These are phyloP conservation scores for Rhodotorula kratochvilovae DNA, from an alignment of 768 basidiomycete genomes.

Conservation along the genomic window DNA sequence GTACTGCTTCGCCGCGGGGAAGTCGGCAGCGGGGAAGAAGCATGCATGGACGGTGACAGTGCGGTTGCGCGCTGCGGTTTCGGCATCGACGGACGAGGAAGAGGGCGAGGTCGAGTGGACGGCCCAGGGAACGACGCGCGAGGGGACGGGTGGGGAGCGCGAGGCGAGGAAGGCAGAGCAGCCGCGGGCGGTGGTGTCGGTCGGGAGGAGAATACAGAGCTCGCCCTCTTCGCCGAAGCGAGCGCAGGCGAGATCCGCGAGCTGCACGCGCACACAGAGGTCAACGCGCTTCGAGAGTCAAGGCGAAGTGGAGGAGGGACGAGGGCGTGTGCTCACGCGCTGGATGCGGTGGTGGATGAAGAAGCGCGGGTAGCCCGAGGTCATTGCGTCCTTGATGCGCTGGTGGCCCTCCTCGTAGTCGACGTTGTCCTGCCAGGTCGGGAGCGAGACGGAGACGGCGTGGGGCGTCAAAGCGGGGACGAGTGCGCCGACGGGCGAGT, in stretches of 20 bases:
- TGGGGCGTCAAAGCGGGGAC: constrained; percentile 56
- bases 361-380: constrained; percentile 88
- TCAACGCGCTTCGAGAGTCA: constrained; percentile 9
- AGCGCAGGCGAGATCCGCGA: constrained; percentile 67
- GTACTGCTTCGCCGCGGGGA: constrained; percentile 73
- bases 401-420: constrained; percentile 86
- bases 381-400: constrained; percentile 71
- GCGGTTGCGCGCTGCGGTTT: constrained; percentile 13
- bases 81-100: constrained; percentile 29
- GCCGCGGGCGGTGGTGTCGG: constrained; percentile 64
- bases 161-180: constrained; percentile 69
- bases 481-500: constrained; percentile 32
- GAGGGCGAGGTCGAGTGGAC: constrained; percentile 49
- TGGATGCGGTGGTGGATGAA: constrained; percentile 81
- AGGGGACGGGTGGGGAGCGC: constrained; percentile 57
- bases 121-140: constrained; percentile 65
- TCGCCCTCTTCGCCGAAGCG: constrained; percentile 72
- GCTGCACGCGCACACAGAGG: constrained; percentile 52
- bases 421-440: constrained; percentile 85
- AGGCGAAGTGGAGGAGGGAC: neutral
- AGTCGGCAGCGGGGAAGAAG: constrained; percentile 63
- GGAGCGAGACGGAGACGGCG: constrained; percentile 90
- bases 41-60: constrained; percentile 70
- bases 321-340: constrained; percentile 57
- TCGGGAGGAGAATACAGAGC: constrained; percentile 71